phyloP scores from a whole-genome alignment of 1,139 yeast species.

The Kurtzmaniella quercitrusa region DNA sequence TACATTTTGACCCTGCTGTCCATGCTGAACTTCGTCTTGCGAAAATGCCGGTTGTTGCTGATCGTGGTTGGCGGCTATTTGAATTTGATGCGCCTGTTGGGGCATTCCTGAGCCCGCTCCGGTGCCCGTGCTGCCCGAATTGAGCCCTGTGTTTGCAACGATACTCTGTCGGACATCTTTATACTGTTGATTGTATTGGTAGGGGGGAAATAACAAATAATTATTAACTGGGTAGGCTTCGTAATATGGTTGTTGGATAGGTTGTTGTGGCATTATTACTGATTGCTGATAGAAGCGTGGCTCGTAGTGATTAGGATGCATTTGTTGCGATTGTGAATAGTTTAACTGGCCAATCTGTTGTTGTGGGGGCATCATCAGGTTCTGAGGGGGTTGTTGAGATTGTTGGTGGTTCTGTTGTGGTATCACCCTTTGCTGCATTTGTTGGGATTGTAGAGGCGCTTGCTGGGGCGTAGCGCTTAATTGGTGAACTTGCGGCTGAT shows the following conservation, averaged over 20 bases:
- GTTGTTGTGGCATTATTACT: slow-evolving; percentile 8
- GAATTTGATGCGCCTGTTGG: neutral
- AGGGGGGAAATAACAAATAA: slow-evolving; percentile 10
- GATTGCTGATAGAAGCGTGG: slow-evolving; percentile 5
- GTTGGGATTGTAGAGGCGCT: neutral
- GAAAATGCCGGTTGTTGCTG: slow-evolving; percentile 27
- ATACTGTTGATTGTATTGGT: slow-evolving; percentile 6
- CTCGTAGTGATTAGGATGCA: slow-evolving; percentile 7
- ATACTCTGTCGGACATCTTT: slow-evolving; percentile 2
- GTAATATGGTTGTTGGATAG: slow-evolving; percentile 2
- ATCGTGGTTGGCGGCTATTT: neutral
- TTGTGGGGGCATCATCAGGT: slow-evolving; percentile 4
- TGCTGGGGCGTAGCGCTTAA: neutral
- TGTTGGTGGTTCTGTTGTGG: slow-evolving; percentile 1
- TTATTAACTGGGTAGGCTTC: slow-evolving; percentile 11
- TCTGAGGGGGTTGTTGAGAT: neutral
- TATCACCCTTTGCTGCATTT: neutral
- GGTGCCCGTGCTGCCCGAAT: neutral
- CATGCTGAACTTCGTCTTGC: slow-evolving; percentile 46
- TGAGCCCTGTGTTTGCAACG: neutral
- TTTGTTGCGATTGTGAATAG: slow-evolving; percentile 3
- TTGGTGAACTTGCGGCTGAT: neutral
- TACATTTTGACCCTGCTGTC: slow-evolving; percentile 4
- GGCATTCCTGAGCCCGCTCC: slow-evolving; percentile 2
- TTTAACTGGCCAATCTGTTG: slow-evolving; percentile 4